Conservation (phyloP, 2,329 filamentous ascomycete genomes). For the Alternaria arbusti region DNA sequence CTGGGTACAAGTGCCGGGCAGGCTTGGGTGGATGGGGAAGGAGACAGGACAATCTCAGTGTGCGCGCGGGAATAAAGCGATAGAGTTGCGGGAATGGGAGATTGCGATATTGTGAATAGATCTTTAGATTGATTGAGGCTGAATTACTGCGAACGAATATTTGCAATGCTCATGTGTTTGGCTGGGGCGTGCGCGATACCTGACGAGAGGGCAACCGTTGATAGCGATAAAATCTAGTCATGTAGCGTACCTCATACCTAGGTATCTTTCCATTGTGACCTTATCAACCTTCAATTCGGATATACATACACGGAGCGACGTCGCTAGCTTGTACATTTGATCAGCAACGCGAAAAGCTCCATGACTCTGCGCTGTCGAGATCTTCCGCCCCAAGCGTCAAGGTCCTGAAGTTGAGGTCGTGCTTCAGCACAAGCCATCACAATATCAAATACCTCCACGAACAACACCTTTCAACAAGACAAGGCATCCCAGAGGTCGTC, state of each 20-base stretch:
- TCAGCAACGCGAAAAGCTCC: not conserved
- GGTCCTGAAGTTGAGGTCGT: not conserved
- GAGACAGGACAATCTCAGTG: not conserved
- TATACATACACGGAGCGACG: not conserved
- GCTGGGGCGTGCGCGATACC: not conserved
- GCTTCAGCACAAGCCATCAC: not conserved
- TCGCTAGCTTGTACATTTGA: not conserved
- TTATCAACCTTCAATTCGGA: not conserved
- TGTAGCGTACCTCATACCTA: not conserved
- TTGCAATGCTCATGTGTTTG: not conserved
- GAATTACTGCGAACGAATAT: too few relatives aligned
- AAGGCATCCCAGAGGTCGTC: not conserved
- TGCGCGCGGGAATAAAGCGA: not conserved
- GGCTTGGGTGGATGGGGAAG: not conserved
- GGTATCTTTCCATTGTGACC: not conserved
- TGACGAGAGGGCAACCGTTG: not conserved
- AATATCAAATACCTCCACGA: not conserved
- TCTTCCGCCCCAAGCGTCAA: not conserved
- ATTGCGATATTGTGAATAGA: not conserved
- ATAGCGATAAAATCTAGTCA: not conserved
- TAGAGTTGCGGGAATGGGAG: not conserved
- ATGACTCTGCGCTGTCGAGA: not conserved
- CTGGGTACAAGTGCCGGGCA: not conserved
- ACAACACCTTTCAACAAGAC: not conserved
- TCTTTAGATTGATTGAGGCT: not conserved